Evolutionary conservation across 352 stramenopile genomes (phyloP), one percentile per base, ranked within the genome.

Genomic region (Phytophthora syringae): DNA sequence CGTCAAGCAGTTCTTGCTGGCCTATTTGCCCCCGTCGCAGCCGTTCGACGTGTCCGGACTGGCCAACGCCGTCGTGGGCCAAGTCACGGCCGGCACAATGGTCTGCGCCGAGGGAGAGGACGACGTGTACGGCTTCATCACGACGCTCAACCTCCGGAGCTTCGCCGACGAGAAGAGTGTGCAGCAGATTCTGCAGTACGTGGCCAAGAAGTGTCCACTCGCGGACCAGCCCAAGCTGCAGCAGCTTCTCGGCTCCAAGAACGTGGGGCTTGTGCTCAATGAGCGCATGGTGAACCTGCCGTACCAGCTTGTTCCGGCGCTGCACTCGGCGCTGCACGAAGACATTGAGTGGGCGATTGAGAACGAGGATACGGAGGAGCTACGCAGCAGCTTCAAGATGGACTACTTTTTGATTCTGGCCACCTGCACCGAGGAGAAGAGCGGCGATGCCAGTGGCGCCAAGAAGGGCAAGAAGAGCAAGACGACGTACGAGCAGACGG

Each of bases 51-150:
- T 93, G 16, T 94, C 86, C n/a, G 87, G 85, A 4, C 63, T 96
- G 20, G 86, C 88, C 22, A 82, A 90, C 53, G 64, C 89, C 30
- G 77, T 96, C 45, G 83, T 96, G 36, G 71, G 67, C 52, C 88
- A 96, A 67, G 84, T 90, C 27, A 77, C 76, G 7, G 78, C 73
- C 1, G 88, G 88, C 21, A 94, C 88, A 18, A 94, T 94, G 82
- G 82, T 94, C 25, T 93, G 86, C 50, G 82, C 79, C 21, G 86
- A 94, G 25, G 86, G 82, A 15, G 86, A 96, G 53, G 73, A 82
- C 27, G 88, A 94, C 53, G 83, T 89, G 5, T 96, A 94, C 67
- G 88, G 86, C n/a, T 94, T 96, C 64, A 86, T 93, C 67, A 96
- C 88, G 49, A 81, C 83, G 25, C 68, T 96, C 5, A 90, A 84